A percentile compares a stretch with the other conserved stretches of the same genome.
Conservation (phyloP, 1,139 yeast species). For the Saccharomycopsis hybrid region DNA sequence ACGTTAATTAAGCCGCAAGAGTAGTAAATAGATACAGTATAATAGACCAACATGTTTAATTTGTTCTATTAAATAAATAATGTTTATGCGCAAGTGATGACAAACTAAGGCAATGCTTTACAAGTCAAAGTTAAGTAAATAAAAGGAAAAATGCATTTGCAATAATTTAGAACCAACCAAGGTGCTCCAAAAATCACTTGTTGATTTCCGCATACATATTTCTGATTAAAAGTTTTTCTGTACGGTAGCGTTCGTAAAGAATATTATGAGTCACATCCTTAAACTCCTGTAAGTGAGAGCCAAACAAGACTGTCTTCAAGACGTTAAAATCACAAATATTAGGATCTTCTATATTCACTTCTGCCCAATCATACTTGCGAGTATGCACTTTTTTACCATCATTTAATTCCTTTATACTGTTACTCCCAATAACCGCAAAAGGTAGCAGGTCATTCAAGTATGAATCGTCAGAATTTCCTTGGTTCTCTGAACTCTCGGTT, state of each 20-base stretch:
- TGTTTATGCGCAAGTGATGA: no score
- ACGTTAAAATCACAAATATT: conserved; percentile 57
- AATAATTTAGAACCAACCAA: no score
- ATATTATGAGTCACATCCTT: conserved; percentile 63
- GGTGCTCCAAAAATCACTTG: not conserved
- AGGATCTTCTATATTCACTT: conserved; percentile 43
- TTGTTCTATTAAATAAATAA: no score
- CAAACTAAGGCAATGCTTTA: no score
- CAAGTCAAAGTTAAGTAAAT: no score
- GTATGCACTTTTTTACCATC: conserved; percentile 30
- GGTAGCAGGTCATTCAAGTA: conserved; percentile 37
- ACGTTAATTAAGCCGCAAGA: no score
- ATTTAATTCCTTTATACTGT: conserved; percentile 20
- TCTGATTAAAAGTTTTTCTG: conserved; percentile 26
- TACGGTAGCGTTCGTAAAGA: conserved; percentile 57
- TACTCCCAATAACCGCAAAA: conserved; percentile 40
- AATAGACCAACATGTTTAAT: no score
- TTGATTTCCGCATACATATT: conserved; percentile 2
- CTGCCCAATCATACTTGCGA: conserved; percentile 42
- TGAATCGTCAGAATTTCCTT: conserved; percentile 22
- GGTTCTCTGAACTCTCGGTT: not conserved
- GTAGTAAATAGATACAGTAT: no score
- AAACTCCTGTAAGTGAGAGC: conserved; percentile 73
- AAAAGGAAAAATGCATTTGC: no score
- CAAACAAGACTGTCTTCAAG: conserved; percentile 59